Base-by-base conservation (phyloP, 805 yeast species). In the Lipomyces orientalis region DNA sequence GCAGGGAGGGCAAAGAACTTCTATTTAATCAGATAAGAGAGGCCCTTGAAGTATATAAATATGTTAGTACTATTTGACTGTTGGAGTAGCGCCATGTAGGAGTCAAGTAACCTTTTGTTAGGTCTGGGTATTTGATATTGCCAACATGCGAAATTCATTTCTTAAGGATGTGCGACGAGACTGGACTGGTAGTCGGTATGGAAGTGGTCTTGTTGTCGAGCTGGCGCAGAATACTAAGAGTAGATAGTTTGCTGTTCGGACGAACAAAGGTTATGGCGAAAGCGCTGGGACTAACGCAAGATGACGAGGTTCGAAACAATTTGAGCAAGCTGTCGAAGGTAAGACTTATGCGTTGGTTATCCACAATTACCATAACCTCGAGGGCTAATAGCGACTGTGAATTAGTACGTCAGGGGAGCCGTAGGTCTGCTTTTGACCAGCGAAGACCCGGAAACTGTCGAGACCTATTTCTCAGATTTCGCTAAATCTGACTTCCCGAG, bases 141-240 rank as follows among this genome's bases (percentile, higher is more conserved):
- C 92, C 75, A 95, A 93, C 80, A 97, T 95, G 77, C 89, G 99
- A 81, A 95, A 97, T 66, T 97, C 97, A 63, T 97, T 93, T 63
- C 83, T 95, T 75, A 97, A 95, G 80, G 96, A 92, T 74, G 89
- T 95, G 68, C 88, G 99, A 82, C 84, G 86, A 55, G 96, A 93
- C 73, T 95, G 99, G 99, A 81, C 82, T 39, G 99, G 97, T 2
- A 91, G 97, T 39, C 90, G 70, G 71, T 67, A 62, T 8, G 68
- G 68, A 52, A 1, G 8, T 8, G 34, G 22, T 9, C 33, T 46
- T n/a, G 33, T 0, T 0, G 2, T n/a, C 39, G 16, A 7, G 16
- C 22, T n/a, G n/a, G 5, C 2, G 12, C 6, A 4, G 9, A 51
- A 19, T 33, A 43, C 39, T 60, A 4, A 3, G 51, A 34, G 46